These are phyloP conservation scores for Furcasterigmium furcatum DNA, from an alignment of 2,329 filamentous ascomycete genomes.

Conservation along the genomic window DNA sequence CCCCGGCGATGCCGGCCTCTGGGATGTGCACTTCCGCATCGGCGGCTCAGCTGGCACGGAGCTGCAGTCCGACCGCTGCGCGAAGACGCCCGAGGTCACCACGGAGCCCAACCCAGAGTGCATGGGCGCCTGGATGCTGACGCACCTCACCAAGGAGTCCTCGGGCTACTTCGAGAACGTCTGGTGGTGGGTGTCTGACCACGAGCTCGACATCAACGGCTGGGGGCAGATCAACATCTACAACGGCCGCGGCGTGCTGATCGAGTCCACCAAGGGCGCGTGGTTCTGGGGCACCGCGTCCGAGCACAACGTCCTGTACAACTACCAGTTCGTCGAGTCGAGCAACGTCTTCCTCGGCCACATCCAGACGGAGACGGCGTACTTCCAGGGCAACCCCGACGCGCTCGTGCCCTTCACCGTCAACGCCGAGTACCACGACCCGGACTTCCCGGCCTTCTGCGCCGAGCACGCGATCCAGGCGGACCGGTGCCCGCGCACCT, in stretches of 20 bases:
- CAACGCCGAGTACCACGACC: conserved; percentile 59
- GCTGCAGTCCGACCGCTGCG: conserved; percentile 75
- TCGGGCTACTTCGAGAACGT: conserved; percentile 83
- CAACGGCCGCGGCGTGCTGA: conserved; percentile 79
- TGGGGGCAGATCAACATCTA: conserved; percentile 77
- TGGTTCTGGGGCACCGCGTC: conserved; percentile 80
- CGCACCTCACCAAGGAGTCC: conserved; percentile 60
- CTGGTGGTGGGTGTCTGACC: conserved; percentile 89
- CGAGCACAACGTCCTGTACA: conserved; percentile 67
- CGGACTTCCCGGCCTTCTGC: conserved; percentile 63
- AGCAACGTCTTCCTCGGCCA: conserved; percentile 77
- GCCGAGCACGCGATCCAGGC: conserved; percentile 19
- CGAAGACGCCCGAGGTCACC: conserved; percentile 66
- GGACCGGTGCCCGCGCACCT: conserved; percentile 64
- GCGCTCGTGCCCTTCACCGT: conserved; percentile 62
- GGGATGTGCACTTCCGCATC: conserved; percentile 95
- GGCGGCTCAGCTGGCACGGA: conserved; percentile 82
- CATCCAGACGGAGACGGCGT: conserved; percentile 88
- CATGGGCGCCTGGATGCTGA: conserved; percentile 68
- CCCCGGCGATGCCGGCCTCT: conserved; percentile 74
- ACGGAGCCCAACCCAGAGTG: conserved; percentile 64
- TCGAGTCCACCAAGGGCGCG: conserved; percentile 71
- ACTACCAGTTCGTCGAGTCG: conserved; percentile 81
- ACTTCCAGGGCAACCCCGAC: conserved; percentile 81
- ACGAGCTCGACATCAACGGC: conserved; percentile 75